A percentile compares a stretch with the other conserved stretches of the same genome.
phyloP scores from a whole-genome alignment of 2,329 filamentous ascomycete species.

The Aspergillus alliaceus region DNA sequence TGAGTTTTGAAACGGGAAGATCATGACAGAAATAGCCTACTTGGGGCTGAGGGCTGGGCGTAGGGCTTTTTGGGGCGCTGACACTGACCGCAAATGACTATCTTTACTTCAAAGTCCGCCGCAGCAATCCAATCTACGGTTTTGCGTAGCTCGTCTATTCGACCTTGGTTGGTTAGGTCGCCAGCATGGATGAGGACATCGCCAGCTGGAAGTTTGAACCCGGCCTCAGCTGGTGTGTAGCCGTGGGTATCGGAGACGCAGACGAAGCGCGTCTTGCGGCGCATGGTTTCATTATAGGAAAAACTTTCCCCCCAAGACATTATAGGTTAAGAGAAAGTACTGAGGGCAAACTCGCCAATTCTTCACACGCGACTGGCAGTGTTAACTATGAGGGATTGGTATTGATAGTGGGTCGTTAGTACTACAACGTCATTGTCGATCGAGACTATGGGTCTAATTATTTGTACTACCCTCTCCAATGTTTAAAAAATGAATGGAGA shows the following conservation, averaged over 20 bases:
- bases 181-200: constrained; percentile 62
- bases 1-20: neutral
- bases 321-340: neutral
- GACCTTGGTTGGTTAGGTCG: constrained; percentile 59
- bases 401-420: neutral
- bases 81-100: constrained; percentile 54
- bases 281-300: constrained; percentile 17
- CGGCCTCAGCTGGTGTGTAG: constrained; percentile 48
- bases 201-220: constrained; percentile 54
- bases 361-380: neutral
- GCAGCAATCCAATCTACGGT: constrained; percentile 55
- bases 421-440: neutral
- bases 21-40: neutral
- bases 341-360: neutral
- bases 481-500: neutral
- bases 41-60: neutral
- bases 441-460: neutral
- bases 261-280: constrained; percentile 52
- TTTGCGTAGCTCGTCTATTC: constrained; percentile 50
- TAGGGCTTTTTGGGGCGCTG: neutral
- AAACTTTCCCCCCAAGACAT: neutral
- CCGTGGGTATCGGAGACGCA: constrained; percentile 62
- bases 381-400: neutral
- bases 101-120: constrained; percentile 55
- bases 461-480: neutral